Evolutionary conservation across 208 protist species (phyloP).

Genomic region (Leishmania tarentolae): DNA sequence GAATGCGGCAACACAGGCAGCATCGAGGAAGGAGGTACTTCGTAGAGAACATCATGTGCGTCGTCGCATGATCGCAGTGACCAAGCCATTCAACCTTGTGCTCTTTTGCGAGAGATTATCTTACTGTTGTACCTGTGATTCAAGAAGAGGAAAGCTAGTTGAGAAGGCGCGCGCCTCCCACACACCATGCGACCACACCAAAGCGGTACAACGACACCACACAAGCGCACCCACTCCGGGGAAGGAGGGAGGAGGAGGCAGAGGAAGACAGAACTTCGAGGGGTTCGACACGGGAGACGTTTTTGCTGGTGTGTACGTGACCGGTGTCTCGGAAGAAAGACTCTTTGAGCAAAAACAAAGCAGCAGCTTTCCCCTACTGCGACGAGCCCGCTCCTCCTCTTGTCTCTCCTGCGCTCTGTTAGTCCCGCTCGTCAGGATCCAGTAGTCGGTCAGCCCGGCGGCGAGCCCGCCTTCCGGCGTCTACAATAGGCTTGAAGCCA

Average conservation of each 20-base stretch:
- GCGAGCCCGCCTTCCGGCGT: constrained; percentile 61
- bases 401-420: neutral
- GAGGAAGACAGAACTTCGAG: neutral
- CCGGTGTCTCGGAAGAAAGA: neutral
- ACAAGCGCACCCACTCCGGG: neutral
- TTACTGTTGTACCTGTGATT: neutral
- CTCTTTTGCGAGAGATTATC: neutral
- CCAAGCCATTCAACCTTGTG: neutral
- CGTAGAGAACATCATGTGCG: neutral
- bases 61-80: neutral
- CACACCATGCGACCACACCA: neutral
- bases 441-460: constrained; percentile 63
- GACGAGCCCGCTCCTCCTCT: neutral
- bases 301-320: too few relatives aligned
- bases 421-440: constrained; percentile 56
- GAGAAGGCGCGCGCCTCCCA: neutral
- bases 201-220: neutral
- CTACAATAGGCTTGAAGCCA: constrained; percentile 83
- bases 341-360: neutral
- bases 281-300: too few relatives aligned
- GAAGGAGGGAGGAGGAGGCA: neutral
- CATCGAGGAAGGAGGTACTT: neutral
- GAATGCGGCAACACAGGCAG: neutral
- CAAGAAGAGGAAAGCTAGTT: neutral
- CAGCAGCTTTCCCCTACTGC: neutral